phyloP scores from a whole-genome alignment of 1,139 yeast species.

The Pichia inconspicua region DNA sequence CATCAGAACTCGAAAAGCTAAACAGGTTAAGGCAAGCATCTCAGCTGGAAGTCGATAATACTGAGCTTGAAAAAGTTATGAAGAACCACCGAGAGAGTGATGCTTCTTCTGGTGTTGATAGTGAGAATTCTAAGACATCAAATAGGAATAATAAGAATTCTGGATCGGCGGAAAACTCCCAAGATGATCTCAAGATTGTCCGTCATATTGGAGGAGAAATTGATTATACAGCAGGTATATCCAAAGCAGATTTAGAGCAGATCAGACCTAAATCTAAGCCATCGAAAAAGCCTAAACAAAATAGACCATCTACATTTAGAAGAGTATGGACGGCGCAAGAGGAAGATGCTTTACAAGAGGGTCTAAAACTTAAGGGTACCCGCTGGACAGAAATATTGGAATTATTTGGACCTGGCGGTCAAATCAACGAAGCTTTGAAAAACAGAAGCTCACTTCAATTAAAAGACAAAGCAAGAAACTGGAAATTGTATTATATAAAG shows the following conservation, averaged over 20 bases:
- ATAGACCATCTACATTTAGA: conserved; percentile 33
- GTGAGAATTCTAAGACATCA: neutral
- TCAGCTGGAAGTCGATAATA: conserved; percentile 1
- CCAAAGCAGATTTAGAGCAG: neutral
- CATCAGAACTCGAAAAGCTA: conserved; percentile 19
- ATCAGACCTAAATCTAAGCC: conserved; percentile 1
- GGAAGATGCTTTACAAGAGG: conserved; percentile 76
- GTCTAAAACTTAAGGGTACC: conserved; percentile 79
- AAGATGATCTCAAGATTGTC: neutral
- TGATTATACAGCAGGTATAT: neutral
- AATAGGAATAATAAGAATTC: neutral
- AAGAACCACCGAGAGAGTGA: neutral
- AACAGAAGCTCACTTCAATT: conserved; percentile 85
- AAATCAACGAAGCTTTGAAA: conserved; percentile 71
- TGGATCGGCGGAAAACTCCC: neutral
- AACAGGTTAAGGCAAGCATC: conserved; percentile 2
- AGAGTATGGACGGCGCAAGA: conserved; percentile 87
- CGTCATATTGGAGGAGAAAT: neutral
- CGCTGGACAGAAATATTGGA: conserved; percentile 89
- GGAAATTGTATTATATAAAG: conserved; percentile 81
- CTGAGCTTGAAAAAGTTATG: neutral
- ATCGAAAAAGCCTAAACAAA: conserved; percentile 18
- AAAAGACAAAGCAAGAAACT: conserved; percentile 91
- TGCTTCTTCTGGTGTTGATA: neutral
- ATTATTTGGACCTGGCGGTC: conserved; percentile 87